Evolutionary conservation across 2,329 filamentous ascomycete species (phyloP).

Genomic region (Xylariaceae sp.): DNA sequence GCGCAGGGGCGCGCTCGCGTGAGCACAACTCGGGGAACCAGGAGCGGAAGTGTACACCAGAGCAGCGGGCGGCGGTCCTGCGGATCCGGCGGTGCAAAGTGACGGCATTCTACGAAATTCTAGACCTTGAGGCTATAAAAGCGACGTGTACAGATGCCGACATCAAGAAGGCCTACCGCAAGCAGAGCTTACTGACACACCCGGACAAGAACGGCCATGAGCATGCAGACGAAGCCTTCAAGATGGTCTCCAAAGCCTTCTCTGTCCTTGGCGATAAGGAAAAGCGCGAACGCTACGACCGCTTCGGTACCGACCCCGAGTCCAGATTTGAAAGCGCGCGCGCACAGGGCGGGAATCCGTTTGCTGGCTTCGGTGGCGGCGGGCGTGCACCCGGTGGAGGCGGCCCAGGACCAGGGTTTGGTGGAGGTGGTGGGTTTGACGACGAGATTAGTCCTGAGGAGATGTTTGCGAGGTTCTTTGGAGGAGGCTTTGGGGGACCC

Average conservation of each 20-base stretch:
- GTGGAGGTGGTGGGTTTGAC: conserved; percentile 72
- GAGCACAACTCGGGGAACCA: conserved; percentile 79
- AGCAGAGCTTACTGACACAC: conserved; percentile 91
- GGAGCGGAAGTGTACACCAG: conserved; percentile 79
- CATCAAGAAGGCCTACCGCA: conserved; percentile 97
- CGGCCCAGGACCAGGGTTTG: conserved; percentile 51
- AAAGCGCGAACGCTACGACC: conserved; percentile 88
- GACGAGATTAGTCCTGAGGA: conserved; percentile 96
- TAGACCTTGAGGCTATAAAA: conserved; percentile 67
- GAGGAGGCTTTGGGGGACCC: conserved; percentile 70
- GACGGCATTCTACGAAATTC: conserved; percentile 95
- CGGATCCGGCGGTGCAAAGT: conserved; percentile 83
- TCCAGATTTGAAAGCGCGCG: conserved; percentile 75
- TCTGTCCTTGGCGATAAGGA: conserved; percentile 91
- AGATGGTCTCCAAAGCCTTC: conserved; percentile 95
- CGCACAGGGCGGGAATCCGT: conserved; percentile 53
- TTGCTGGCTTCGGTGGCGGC: conserved; percentile 45
- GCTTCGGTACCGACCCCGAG: conserved; percentile 90
- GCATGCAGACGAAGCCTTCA: conserved; percentile 96
- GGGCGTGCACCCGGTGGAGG: conserved; percentile 47
- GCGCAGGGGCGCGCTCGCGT: conserved; percentile 54
- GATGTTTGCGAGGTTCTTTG: conserved; percentile 96
- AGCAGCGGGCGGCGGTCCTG: conserved; percentile 90
- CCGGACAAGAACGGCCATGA: conserved; percentile 98
- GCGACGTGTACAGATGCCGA: conserved; percentile 76